These are phyloP conservation scores for Kitagawia praeruptora DNA, from an alignment of 129 eudicot genomes.

Conservation along the genomic window DNA sequence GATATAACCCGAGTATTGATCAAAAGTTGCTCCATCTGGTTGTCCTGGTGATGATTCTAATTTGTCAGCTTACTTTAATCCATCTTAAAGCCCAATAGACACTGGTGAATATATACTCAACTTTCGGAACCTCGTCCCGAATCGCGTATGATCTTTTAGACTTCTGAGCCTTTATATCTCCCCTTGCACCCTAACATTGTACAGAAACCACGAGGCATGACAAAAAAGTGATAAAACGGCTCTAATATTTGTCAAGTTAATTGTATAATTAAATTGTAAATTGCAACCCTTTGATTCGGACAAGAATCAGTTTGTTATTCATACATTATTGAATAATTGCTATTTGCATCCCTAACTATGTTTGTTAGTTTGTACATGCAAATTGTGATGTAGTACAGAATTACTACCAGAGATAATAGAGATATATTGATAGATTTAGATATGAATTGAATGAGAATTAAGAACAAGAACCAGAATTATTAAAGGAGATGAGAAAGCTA, in stretches of 20 bases:
- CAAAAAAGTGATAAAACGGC: conserved; percentile 1
- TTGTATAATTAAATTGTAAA: no score
- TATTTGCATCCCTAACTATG: no score
- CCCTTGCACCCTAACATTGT: conserved; percentile 18
- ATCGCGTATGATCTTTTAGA: background rate
- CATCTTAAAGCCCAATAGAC: conserved; percentile 15
- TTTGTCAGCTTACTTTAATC: conserved; percentile 20
- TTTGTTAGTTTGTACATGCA: no score
- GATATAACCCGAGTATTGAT: conserved; percentile 25
- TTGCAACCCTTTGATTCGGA: no score
- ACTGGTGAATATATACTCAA: background rate
- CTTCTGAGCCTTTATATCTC: conserved; percentile 8
- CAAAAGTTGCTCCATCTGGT: conserved; percentile 16
- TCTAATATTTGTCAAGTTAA: conserved; percentile 2
- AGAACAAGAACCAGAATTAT: no score
- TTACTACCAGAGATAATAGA: no score
- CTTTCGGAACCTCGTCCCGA: background rate
- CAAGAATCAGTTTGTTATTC: no score
- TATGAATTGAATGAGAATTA: no score
- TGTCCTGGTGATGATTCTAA: conserved; percentile 22
- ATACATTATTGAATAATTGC: no score
- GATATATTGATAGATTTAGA: no score
- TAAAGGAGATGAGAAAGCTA: no score
- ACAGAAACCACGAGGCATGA: conserved; percentile 14
- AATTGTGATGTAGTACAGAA: no score